Base-by-base conservation (phyloP, 768 basidiomycete species). In the Trametopsis cervina region DNA sequence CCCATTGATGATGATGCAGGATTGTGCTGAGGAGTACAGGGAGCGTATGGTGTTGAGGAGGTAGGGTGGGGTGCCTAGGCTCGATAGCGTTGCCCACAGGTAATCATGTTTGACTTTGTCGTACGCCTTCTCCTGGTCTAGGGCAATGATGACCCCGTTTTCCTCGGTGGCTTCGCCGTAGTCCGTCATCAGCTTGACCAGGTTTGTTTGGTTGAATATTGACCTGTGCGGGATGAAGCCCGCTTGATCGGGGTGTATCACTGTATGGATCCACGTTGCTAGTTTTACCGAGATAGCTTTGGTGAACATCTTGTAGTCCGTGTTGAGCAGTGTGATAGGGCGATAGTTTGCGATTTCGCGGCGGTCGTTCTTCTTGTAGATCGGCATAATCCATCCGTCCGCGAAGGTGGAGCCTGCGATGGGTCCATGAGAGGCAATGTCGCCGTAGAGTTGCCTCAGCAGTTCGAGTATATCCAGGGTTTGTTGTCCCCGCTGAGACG, bases 51-150 rank as follows among this genome's bases (percentile, higher is more conserved):
- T 42, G 9, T 40, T 48, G 10, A 53, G 36, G 38, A 59, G 48
- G 20, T 12, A 3, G 9, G 15, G 9, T 12, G 58, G 58, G 3
- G 59, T 5, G 15, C 22, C 35, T 23, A 50, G 50, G 13, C 4
- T 20, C 2, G 17, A 6, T 10, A 59, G 48, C 2, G 29, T 42
- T 13, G 35, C n/a, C 52, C 51, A 51, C 2, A 59, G 42, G 38
- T 59, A 59, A 2, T 53, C 46, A 25, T 59, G 58, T 10, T 41
- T 26, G 17, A 59, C 54, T 42, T 35, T 42, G 43, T 59, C 52
- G 42, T 59, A 56, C 33, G 56, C 56, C 29, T 57, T 57, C 35
- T 56, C 57, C 44, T 59, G 57, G 43, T 59, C 57, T 0, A 59
- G 36, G 4, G 46, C 46, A 6, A 47, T 24, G 42, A 59, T 58